These are phyloP conservation scores for Cytidiella melzeri DNA, from an alignment of 768 basidiomycete species.

Conservation along the genomic window DNA sequence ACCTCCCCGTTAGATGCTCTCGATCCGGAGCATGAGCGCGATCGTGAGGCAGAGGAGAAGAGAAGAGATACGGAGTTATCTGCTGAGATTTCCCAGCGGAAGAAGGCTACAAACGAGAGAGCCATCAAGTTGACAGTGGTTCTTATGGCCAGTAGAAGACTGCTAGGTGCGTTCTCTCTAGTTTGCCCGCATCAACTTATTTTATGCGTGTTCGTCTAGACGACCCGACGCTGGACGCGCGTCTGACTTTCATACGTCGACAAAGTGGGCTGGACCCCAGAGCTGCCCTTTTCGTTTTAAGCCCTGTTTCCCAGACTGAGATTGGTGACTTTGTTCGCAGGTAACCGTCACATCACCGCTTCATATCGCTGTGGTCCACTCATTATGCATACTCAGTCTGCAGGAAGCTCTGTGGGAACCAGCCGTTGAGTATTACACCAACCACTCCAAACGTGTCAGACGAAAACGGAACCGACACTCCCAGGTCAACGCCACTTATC, in stretches of 20 bases:
- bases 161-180: slow-evolving; percentile 62
- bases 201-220: no score
- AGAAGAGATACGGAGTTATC: slow-evolving; percentile 71
- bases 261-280: slow-evolving; percentile 87
- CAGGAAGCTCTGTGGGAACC: slow-evolving; percentile 87
- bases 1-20: slow-evolving; percentile 50
- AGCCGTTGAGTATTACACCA: slow-evolving; percentile 88
- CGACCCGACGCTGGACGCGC: slow-evolving; percentile 73
- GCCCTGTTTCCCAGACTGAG: slow-evolving; percentile 83
- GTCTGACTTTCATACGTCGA: slow-evolving; percentile 81
- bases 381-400: slow-evolving; percentile 40
- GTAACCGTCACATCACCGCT: slow-evolving; percentile 28
- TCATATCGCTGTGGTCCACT: neutral
- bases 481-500: slow-evolving; percentile 46
- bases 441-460: slow-evolving; percentile 87
- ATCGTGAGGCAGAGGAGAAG: slow-evolving; percentile 63
- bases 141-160: slow-evolving; percentile 78
- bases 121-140: slow-evolving; percentile 94
- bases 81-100: slow-evolving; percentile 70
- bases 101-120: slow-evolving; percentile 75
- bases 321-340: slow-evolving; percentile 85
- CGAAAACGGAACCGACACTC: slow-evolving; percentile 84
- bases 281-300: slow-evolving; percentile 90
- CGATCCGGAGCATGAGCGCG: slow-evolving; percentile 48
- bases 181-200: neutral